Evolutionary conservation across 2,329 filamentous ascomycete genomes (phyloP).

Genomic region (Chalaropsis thielavioides): DNA sequence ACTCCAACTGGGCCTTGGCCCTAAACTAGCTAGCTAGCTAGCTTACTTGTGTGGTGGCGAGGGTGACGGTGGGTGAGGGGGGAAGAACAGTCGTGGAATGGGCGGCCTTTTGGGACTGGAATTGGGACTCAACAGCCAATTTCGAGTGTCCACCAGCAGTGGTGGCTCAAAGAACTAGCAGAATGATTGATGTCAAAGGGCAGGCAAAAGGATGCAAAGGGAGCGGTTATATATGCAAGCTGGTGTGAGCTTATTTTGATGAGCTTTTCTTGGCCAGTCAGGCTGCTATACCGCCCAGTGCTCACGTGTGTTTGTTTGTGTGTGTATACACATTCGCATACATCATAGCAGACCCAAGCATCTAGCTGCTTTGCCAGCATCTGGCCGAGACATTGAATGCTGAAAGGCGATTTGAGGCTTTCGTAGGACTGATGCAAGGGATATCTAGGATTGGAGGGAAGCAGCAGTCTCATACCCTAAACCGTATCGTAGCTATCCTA

Average conservation of each 20-base stretch:
- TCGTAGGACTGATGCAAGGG: not conserved
- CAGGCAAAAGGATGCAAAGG: not conserved
- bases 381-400: not conserved
- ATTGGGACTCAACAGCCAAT: not conserved
- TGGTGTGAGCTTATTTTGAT: not conserved
- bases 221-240: not conserved
- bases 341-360: not conserved
- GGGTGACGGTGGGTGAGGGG: not conserved
- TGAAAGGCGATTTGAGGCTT: not conserved
- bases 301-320: not conserved
- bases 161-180: not conserved
- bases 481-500: no score
- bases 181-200: no score
- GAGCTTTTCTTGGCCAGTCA: not conserved
- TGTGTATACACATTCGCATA: not conserved
- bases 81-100: not conserved
- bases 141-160: not conserved
- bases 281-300: not conserved
- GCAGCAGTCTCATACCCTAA: not conserved
- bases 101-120: not conserved
- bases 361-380: not conserved
- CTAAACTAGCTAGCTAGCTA: not conserved
- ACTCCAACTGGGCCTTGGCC: not conserved
- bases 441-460: not conserved
- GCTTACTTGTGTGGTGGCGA: not conserved